Evolutionary conservation across 345 rosid genomes (phyloP).

Genomic region (Gossypium bickii): DNA sequence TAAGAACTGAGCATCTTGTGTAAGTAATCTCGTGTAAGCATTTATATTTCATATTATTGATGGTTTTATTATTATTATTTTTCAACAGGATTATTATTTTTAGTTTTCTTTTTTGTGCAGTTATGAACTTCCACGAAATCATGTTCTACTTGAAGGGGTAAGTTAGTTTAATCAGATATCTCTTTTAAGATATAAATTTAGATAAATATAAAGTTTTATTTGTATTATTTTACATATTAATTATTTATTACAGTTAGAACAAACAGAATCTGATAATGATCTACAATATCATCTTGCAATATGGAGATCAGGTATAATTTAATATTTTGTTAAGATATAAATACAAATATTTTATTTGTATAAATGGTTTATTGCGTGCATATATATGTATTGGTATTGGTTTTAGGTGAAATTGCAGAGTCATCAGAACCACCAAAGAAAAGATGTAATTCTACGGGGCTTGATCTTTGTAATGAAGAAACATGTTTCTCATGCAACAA

Average conservation of each 20-base stretch:
- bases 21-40: constrained; percentile 79
- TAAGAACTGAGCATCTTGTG: constrained; percentile 66
- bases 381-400: background rate
- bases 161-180: background rate
- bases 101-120: constrained; percentile 27
- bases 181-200: background rate
- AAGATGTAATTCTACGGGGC: constrained; percentile 29
- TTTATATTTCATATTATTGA: constrained; percentile 9
- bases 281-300: constrained; percentile 55
- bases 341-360: no score
- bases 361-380: no score
- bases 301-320: constrained; percentile 50
- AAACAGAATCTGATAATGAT: constrained; percentile 42
- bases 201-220: no score
- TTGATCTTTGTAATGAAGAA: constrained; percentile 23
- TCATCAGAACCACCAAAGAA: constrained; percentile 27
- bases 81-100: no score
- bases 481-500: constrained; percentile 39
- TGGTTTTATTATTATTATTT: background rate
- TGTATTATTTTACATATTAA: no score
- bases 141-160: constrained; percentile 43
- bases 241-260: constrained; percentile 36
- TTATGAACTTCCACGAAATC: constrained; percentile 57
- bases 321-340: no score
- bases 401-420: constrained; percentile 44